A percentile compares a stretch with the other conserved stretches of the same genome.
These are phyloP conservation scores for Monilinia fructicola DNA, from an alignment of 2,329 filamentous ascomycete species.

Conservation along the genomic window DNA sequence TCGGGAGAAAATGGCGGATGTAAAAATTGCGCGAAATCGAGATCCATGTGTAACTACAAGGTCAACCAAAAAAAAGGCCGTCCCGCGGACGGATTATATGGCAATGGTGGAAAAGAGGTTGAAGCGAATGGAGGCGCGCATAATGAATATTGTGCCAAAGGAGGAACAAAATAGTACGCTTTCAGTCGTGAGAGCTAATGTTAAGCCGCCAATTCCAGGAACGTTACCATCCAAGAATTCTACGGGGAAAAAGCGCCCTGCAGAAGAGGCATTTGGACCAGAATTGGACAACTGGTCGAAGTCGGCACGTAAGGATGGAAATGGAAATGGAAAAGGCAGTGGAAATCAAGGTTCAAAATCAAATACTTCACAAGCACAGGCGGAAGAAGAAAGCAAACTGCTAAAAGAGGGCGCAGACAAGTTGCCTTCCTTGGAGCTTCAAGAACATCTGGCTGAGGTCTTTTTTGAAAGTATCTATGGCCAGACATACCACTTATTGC, in stretches of 20 bases:
- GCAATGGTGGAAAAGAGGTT: slow-evolving; percentile 95
- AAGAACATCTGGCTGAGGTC: slow-evolving; percentile 89
- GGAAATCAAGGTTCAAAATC: slow-evolving; percentile 44
- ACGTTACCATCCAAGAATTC: slow-evolving; percentile 52
- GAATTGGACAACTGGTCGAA: slow-evolving; percentile 82
- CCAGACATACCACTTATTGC: slow-evolving; percentile 88
- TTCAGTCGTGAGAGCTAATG: slow-evolving; percentile 73
- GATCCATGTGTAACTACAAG: slow-evolving; percentile 96
- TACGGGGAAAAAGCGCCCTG: slow-evolving; percentile 72
- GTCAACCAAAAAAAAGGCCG: slow-evolving; percentile 92
- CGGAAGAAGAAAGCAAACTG: slow-evolving; percentile 73
- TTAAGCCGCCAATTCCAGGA: slow-evolving; percentile 73
- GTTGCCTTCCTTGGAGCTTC: slow-evolving; percentile 80
- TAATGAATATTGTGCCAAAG: slow-evolving; percentile 93
- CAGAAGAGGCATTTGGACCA: slow-evolving; percentile 82
- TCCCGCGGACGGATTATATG: slow-evolving; percentile 97
- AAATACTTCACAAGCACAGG: slow-evolving; percentile 57
- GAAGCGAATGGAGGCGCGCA: slow-evolving; percentile 96
- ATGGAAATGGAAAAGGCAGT: slow-evolving; percentile 37
- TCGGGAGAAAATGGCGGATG: slow-evolving; percentile 97
- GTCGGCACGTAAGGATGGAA: slow-evolving; percentile 52
- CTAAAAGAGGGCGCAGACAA: slow-evolving; percentile 79
- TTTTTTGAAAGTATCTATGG: slow-evolving; percentile 97
- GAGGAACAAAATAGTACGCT: slow-evolving; percentile 66
- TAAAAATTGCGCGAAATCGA: slow-evolving; percentile 89